These are phyloP conservation scores for Penicillium turbatum DNA, from an alignment of 495 filamentous ascomycete genomes.

Conservation along the genomic window DNA sequence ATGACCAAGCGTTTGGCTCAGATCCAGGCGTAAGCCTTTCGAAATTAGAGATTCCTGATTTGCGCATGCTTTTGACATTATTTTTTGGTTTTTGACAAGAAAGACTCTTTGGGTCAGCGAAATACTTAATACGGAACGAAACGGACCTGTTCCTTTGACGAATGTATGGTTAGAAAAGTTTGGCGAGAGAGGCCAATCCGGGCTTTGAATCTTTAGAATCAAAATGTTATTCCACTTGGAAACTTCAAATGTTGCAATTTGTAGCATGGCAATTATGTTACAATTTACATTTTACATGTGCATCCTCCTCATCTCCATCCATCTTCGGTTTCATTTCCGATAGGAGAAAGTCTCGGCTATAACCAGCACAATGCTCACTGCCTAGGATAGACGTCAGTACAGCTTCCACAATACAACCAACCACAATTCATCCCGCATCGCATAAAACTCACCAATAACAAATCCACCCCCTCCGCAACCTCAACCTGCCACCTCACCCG, in stretches of 20 bases:
- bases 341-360: constrained; percentile 9
- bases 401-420: neutral
- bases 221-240: neutral
- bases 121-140: constrained; percentile 21
- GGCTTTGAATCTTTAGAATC: constrained; percentile 1
- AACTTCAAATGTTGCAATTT: neutral
- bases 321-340: neutral
- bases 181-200: neutral
- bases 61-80: neutral
- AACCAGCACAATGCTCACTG: constrained; percentile 22
- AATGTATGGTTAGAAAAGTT: constrained; percentile 30
- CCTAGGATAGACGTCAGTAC: constrained; percentile 8
- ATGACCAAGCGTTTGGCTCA: constrained; percentile 52
- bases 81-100: constrained; percentile 2
- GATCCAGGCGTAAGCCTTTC: constrained; percentile 24
- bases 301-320: neutral
- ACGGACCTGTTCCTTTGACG: constrained; percentile 17
- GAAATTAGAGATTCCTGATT: neutral
- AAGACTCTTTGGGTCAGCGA: constrained; percentile 2
- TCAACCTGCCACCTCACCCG: constrained; percentile 24
- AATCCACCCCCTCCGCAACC: constrained; percentile 26
- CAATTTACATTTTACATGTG: too few species aligned
- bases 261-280: too few species aligned
- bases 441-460: constrained; percentile 21
- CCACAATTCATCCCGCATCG: neutral